Conservation (phyloP, 108 stramenopile species). For the Mayamaea pseudoterrestris region DNA sequence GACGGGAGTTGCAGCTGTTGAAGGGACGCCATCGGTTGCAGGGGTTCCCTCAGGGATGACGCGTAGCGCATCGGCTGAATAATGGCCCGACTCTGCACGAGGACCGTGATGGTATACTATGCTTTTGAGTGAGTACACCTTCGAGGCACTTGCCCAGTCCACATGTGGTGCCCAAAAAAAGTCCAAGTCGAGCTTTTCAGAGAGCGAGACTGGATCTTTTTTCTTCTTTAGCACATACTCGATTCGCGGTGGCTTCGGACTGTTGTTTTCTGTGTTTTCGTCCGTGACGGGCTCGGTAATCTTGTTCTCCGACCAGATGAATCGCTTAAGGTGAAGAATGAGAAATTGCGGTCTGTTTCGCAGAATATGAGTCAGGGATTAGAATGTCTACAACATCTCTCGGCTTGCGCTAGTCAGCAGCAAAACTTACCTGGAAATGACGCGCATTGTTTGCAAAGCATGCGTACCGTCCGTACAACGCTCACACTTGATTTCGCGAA, state of each 20-base stretch:
- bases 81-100: conserved; percentile 37
- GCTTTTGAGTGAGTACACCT: conserved; percentile 24
- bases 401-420: background rate
- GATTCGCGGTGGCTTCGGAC: background rate
- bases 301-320: conserved; percentile 27
- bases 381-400: background rate
- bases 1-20: background rate
- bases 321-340: conserved; percentile 48
- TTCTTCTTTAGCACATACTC: conserved; percentile 33
- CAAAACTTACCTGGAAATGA: conserved; percentile 2
- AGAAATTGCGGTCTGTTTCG: conserved; percentile 28
- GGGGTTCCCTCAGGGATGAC: conserved; percentile 8
- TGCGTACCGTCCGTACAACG: conserved; percentile 31
- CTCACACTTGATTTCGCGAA: conserved; percentile 72
- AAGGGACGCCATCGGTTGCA: background rate
- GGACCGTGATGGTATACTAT: conserved; percentile 45
- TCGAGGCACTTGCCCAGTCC: background rate
- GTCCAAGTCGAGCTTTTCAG: conserved; percentile 13
- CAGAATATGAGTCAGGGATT: conserved; percentile 5
- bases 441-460: conserved; percentile 1
- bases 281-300: background rate
- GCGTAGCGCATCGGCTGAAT: conserved; percentile 34
- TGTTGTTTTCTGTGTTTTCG: conserved; percentile 25
- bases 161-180: background rate
- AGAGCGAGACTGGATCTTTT: conserved; percentile 25